A percentile compares a stretch with the other conserved stretches of the same genome.
phyloP scores from a whole-genome alignment of 192 early-diverging fungal species.

The Spinellus fusiger region DNA sequence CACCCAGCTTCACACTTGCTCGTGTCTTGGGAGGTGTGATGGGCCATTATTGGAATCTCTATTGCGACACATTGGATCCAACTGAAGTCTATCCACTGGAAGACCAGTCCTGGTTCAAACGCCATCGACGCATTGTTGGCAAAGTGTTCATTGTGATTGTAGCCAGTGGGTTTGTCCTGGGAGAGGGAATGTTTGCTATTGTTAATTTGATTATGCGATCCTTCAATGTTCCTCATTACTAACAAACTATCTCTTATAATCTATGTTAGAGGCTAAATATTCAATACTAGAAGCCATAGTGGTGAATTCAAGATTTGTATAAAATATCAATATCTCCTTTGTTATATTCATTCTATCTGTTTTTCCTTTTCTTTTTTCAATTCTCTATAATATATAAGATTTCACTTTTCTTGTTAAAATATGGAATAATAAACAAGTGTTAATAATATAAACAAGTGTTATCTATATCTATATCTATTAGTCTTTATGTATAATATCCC shows the following conservation, averaged over 20 bases:
- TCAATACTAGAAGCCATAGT: no score
- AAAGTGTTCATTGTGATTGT: slow-evolving; percentile 67
- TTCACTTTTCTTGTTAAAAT: no score
- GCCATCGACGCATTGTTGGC: slow-evolving; percentile 31
- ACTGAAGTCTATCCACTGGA: background rate
- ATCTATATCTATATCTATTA: no score
- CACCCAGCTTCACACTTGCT: slow-evolving; percentile 69
- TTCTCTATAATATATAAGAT: no score
- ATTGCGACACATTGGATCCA: slow-evolving; percentile 16
- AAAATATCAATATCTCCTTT: no score
- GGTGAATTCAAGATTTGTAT: no score
- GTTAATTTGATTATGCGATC: slow-evolving; percentile 48
- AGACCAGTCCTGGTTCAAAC: slow-evolving; percentile 4
- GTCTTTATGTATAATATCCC: no score
- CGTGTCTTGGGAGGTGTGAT: slow-evolving; percentile 56
- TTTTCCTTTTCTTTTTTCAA: no score
- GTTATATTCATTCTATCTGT: no score
- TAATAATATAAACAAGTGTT: no score
- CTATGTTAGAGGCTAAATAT: background rate
- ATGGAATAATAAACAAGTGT: no score
- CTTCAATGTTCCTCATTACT: slow-evolving; percentile 31
- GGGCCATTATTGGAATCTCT: slow-evolving; percentile 42
- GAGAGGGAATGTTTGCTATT: slow-evolving; percentile 68
- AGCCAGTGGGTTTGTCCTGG: slow-evolving; percentile 70
- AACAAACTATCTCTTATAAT: slow-evolving; percentile 3